Percentiles rank a stretch among this genome's conserved stretches.
phyloP scores from a whole-genome alignment of 306 rosid genomes.

The Trifolium pratense region DNA sequence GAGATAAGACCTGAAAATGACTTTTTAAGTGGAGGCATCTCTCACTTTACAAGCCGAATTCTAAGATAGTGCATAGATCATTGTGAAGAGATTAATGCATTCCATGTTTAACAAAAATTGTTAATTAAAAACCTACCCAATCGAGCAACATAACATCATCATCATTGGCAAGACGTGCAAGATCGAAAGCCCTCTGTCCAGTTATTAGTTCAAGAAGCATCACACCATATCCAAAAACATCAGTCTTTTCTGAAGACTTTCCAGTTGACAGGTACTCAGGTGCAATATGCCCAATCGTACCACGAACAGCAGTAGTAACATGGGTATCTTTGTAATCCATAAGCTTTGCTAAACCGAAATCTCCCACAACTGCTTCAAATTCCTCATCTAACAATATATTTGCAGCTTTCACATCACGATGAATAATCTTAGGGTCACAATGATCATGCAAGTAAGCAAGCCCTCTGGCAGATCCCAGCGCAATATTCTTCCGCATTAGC shows the following conservation, averaged over 20 bases:
- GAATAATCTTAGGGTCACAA: slow-evolving; percentile 95
- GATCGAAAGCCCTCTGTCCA: slow-evolving; percentile 96
- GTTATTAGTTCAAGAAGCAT: slow-evolving; percentile 98
- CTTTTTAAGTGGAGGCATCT: too few relatives aligned
- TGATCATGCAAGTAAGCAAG: slow-evolving; percentile 97
- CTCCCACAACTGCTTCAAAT: slow-evolving; percentile 96
- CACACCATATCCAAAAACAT: slow-evolving; percentile 96
- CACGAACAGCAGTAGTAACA: slow-evolving; percentile 95
- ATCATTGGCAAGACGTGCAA: slow-evolving; percentile 93
- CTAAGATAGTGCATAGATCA: neutral
- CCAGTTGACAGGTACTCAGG: slow-evolving; percentile 97
- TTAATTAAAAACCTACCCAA: slow-evolving; percentile 68
- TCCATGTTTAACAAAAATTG: neutral
- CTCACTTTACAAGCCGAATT: too few relatives aligned
- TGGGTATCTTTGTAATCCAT: slow-evolving; percentile 98
- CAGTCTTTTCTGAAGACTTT: slow-evolving; percentile 95
- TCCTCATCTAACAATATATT: slow-evolving; percentile 93
- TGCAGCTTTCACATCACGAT: slow-evolving; percentile 97
- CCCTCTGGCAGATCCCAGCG: slow-evolving; percentile 93
- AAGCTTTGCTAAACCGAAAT: slow-evolving; percentile 93
- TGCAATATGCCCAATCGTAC: slow-evolving; percentile 95
- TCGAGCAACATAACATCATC: slow-evolving; percentile 93
- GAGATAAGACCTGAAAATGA: too few relatives aligned
- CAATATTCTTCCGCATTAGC: slow-evolving; percentile 66
- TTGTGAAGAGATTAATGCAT: neutral